phyloP scores from a whole-genome alignment of 805 yeast species.

The Torulaspora indica region DNA sequence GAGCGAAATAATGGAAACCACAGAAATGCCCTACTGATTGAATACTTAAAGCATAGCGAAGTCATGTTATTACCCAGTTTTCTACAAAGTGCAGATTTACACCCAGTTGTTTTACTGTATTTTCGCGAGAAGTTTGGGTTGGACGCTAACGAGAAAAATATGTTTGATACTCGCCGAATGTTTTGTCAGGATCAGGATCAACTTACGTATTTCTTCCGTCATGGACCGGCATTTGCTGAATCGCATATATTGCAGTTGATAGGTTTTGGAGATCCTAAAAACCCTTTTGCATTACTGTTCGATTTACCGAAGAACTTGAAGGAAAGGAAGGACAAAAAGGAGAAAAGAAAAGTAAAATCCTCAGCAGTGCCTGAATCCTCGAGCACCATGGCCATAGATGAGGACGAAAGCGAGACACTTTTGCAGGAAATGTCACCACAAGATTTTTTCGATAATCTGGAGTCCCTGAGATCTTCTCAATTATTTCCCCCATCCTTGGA shows the following conservation, averaged over 20 bases:
- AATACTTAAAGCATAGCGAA: slow-evolving; percentile 53
- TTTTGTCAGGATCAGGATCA: slow-evolving; percentile 37
- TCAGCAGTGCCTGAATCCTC: slow-evolving; percentile 8
- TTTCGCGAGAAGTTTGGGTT: slow-evolving; percentile 60
- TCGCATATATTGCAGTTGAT: slow-evolving; percentile 69
- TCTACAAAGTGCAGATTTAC: slow-evolving; percentile 49
- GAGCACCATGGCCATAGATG: slow-evolving; percentile 17
- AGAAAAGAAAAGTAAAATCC: slow-evolving; percentile 43
- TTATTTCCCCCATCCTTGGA: slow-evolving; percentile 23
- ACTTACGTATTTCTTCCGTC: slow-evolving; percentile 67
- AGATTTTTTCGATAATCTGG: slow-evolving; percentile 29
- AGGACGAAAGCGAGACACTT: slow-evolving; percentile 3
- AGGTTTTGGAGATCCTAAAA: slow-evolving; percentile 71
- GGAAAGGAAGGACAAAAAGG: slow-evolving; percentile 68
- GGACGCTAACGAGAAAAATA: slow-evolving; percentile 58
- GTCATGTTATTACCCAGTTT: slow-evolving; percentile 58
- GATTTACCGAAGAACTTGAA: slow-evolving; percentile 66
- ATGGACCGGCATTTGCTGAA: slow-evolving; percentile 69
- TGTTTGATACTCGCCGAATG: slow-evolving; percentile 48
- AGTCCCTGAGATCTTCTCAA: slow-evolving; percentile 24
- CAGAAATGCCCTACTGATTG: slow-evolving; percentile 34
- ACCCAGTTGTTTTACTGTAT: slow-evolving; percentile 58
- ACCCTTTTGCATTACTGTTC: slow-evolving; percentile 73
- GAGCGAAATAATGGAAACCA: slow-evolving; percentile 34
- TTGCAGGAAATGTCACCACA: slow-evolving; percentile 4